Evolutionary conservation across 73 alveolate genomes (phyloP).

Genomic region (Paramecium biaurelia): DNA sequence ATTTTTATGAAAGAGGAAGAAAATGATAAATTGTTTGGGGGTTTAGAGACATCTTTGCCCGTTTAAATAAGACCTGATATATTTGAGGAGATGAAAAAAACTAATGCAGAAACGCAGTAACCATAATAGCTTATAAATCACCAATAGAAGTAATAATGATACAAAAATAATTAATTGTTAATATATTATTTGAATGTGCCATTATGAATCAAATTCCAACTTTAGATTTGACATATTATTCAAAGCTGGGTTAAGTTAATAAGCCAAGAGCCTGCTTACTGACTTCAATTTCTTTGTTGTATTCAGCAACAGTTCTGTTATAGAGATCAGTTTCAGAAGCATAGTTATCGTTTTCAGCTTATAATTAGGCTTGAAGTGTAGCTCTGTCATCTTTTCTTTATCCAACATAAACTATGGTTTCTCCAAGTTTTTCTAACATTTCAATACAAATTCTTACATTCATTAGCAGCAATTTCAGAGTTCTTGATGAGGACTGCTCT

Average conservation of each 20-base stretch:
- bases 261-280: background rate
- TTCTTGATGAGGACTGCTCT: conserved; percentile 42
- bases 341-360: conserved; percentile 51
- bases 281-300: background rate
- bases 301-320: conserved; percentile 11
- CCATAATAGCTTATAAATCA: background rate
- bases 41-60: background rate
- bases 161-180: background rate
- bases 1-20: background rate
- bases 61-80: conserved; percentile 13
- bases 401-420: background rate
- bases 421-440: background rate
- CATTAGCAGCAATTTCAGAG: conserved; percentile 44
- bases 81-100: background rate
- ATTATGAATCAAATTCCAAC: conserved; percentile 39
- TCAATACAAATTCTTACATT: background rate
- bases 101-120: background rate
- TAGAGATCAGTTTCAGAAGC: conserved; percentile 41
- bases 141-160: background rate
- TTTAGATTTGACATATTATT: conserved; percentile 38
- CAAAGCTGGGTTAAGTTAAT: conserved; percentile 27
- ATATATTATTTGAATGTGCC: background rate
- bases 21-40: background rate
- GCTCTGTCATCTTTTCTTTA: conserved; percentile 31
- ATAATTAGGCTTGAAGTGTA: background rate